These are phyloP conservation scores for Colletotrichum lindemuthianum DNA, from an alignment of 2,329 filamentous ascomycete genomes.

Conservation along the genomic window DNA sequence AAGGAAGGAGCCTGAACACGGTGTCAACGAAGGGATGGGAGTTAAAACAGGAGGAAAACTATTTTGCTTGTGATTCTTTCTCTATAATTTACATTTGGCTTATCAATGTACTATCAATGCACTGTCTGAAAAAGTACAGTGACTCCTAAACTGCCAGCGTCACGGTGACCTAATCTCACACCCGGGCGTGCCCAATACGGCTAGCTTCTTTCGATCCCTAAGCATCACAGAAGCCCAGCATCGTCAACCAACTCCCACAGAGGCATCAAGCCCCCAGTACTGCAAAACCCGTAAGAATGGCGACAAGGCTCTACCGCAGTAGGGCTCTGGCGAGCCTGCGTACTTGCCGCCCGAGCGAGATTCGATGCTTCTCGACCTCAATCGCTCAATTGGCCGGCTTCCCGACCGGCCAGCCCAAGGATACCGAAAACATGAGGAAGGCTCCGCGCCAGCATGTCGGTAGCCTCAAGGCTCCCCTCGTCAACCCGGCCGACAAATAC, in stretches of 20 bases:
- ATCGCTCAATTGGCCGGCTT: constrained; percentile 37
- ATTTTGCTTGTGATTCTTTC: no score
- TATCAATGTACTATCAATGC: no score
- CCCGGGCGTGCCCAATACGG: constrained; percentile 11
- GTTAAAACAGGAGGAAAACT: no score
- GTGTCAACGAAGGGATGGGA: no score
- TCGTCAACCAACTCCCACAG: constrained; percentile 36
- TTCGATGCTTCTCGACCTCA: constrained; percentile 38
- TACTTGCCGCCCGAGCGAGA: constrained; percentile 34
- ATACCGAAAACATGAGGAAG: constrained; percentile 73
- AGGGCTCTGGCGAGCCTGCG: constrained; percentile 57
- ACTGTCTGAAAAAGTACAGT: no score
- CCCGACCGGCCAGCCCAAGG: constrained; percentile 55
- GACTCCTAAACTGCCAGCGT: no score
- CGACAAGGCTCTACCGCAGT: constrained; percentile 67
- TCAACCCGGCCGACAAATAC: constrained; percentile 95
- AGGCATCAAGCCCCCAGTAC: constrained; percentile 36
- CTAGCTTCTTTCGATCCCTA: constrained; percentile 34
- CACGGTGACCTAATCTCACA: constrained; percentile 1
- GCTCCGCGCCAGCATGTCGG: constrained; percentile 67
- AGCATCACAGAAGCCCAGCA: constrained; percentile 32
- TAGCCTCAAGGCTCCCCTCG: constrained; percentile 76
- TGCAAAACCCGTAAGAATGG: constrained; percentile 58
- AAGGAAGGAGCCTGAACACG: neutral
- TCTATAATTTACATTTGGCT: no score